A percentile compares a stretch with the other conserved stretches of the same genome.
phyloP scores from a whole-genome alignment of 345 rosid genomes.

The Arabidopsis suecica region DNA sequence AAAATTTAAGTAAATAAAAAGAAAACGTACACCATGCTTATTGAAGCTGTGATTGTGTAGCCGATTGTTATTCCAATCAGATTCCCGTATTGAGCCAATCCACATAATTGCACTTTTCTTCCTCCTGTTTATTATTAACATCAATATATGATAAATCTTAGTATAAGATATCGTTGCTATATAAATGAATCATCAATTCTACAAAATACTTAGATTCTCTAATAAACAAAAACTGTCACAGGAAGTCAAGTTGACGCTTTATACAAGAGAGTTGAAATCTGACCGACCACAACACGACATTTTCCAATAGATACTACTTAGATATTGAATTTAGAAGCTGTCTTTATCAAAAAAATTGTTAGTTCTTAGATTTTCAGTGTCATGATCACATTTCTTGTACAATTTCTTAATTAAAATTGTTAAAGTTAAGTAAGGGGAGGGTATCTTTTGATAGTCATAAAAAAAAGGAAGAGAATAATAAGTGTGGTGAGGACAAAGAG shows the following conservation, averaged over 20 bases:
- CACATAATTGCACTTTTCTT: slow-evolving; percentile 64
- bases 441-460: slow-evolving; percentile 24
- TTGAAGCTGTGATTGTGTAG: slow-evolving; percentile 91
- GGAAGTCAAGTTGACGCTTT: slow-evolving; percentile 22
- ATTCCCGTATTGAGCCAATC: slow-evolving; percentile 78
- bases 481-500: slow-evolving; percentile 18
- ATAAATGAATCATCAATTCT: not conserved
- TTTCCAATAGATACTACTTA: not conserved
- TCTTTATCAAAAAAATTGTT: not conserved
- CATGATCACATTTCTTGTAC: not conserved
- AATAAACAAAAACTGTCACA: slow-evolving; percentile 19
- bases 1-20: not conserved
- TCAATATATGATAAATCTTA: not conserved
- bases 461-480: not conserved
- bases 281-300: not conserved
- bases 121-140: slow-evolving; percentile 53
- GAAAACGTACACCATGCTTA: slow-evolving; percentile 87
- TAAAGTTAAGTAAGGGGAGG: not conserved
- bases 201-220: not conserved
- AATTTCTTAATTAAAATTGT: not conserved
- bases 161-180: not conserved
- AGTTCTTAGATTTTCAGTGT: not conserved
- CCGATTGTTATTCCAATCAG: slow-evolving; percentile 73
- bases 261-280: not conserved
- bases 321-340: not conserved